Evolutionary conservation across 306 rosid species (phyloP), one percentile per base, ranked within the genome.

Genomic region (Hippophae rhamnoides): DNA sequence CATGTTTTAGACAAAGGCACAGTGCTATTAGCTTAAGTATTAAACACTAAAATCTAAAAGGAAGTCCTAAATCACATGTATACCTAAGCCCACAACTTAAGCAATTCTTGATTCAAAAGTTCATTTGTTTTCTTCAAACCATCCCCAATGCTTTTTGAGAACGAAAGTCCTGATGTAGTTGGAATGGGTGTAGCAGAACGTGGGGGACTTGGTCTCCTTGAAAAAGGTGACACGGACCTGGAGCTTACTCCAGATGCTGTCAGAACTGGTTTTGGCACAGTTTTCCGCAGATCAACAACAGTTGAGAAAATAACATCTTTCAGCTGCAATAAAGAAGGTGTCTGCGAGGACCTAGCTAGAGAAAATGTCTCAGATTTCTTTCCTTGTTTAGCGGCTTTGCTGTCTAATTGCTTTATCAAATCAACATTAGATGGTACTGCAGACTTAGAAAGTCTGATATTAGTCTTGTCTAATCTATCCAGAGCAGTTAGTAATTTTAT

Each of bases 151-250:
- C 18, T 18, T 18, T 18, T 18, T 18, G 18, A 18, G 18, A 18
- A 18, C 18, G 18, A 18, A 18, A 18, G 18, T 18, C 18, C 18
- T 0, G 18, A 18, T 18, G 18, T 81, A 48, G 99, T 92, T 51
- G 99, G 95, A 73, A 86, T 77, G 53, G 99, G 99, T 0, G 96
- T 92, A 18, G 99, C 96, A 7, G 92, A 92, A 63, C 99, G 99
- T 47, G 96, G 96, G 38, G 96, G 96, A 93, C 82, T n/a, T 50
- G 95, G 72, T 74, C 92, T 82, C 73, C 95, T 80, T 1, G 99
- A 88, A 75, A 88, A 82, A 65, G 99, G 99, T 6, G 95, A 92
- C 58, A 84, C 88, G 1, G 95, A 80, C 73, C 97, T 83, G 5
- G 90, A 88, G 77, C 82, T 92, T 57, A 77, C 90, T 61, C 86